Evolutionary conservation across 2,329 filamentous ascomycete species (phyloP), one percentile per base, ranked within the genome.

Genomic region (Colletotrichum destructivum): DNA sequence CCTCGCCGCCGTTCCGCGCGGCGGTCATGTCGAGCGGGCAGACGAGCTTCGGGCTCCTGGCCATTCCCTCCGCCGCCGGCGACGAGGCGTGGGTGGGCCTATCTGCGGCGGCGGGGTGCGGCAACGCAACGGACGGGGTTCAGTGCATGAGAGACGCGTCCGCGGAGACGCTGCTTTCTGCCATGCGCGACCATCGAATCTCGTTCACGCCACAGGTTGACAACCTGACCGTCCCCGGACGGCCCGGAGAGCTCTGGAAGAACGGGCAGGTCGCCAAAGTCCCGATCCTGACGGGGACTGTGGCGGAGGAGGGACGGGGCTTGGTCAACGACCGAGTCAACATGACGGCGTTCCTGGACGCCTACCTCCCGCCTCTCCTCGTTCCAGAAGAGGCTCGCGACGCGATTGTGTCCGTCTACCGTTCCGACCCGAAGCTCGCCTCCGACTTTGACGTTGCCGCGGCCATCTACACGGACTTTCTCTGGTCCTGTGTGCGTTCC

Each of bases 11-110:
- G 0, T 80, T 79, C 44, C 77, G 74, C 3, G 78, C 63, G 1
- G 78, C 72, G 2, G 76, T 77, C 73, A 75, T 77, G 72, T 77
- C 74, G n/a, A 79, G 77, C 60, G 78, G 79, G 2, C 77, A 80
- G 46, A 75, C 74, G 64, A 78, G 77, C 2, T 75, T 80, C 23
- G 76, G 78, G 0, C 35, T 74, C 1, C 70, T 77, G 4, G 69
- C 74, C 4, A 66, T 47, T 3, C 66, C 71, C 0, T 60, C 59
- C 4, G 38, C 73, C 2, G 55, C 56, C 3, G 56, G 57, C 1
- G 61, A 75, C 5, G 69, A 62, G 18, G 40, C 57, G 15, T 80
- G 77, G 75, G 60, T 75, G 9, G 65, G 6, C 1, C 31, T 79
- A 3, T 71, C 73, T 0, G 21, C 44, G 8, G 63, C 38, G 0